Conservation (phyloP, 2,329 filamentous ascomycete species). For the Pyrenochaeta sp. region DNA sequence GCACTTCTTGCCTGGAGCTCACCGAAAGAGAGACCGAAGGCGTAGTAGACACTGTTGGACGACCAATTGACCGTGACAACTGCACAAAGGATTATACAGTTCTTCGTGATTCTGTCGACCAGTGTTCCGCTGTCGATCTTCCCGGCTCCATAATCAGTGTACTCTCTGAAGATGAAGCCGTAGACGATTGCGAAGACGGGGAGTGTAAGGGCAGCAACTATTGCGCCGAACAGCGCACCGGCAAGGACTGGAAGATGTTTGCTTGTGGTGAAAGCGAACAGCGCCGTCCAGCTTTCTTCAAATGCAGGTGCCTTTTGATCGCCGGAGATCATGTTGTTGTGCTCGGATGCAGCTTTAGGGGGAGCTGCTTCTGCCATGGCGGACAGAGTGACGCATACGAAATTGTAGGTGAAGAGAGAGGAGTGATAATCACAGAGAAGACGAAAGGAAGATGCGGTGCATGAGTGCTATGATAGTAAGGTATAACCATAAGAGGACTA, state of each 20-base stretch:
- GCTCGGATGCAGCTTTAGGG: conserved; percentile 16
- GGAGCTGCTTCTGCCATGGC: conserved; percentile 21
- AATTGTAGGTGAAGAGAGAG: conserved; percentile 6
- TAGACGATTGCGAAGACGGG: conserved; percentile 74
- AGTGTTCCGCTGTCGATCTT: conserved; percentile 59
- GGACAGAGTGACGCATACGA: neutral
- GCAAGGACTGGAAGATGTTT: conserved; percentile 64
- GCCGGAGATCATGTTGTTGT: conserved; percentile 16
- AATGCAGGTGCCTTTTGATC: conserved; percentile 31
- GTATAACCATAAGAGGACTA: conserved; percentile 27
- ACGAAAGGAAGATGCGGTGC: conserved; percentile 5
- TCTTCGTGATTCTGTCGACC: conserved; percentile 63
- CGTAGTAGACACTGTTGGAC: conserved; percentile 70
- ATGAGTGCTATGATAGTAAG: conserved; percentile 15
- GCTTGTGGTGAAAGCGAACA: conserved; percentile 77
- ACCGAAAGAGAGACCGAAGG: conserved; percentile 77
- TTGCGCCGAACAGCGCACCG: conserved; percentile 63
- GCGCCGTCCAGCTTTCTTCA: conserved; percentile 56
- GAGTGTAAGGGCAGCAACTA: conserved; percentile 67
- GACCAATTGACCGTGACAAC: conserved; percentile 73
- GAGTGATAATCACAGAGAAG: neutral
- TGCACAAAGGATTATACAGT: conserved; percentile 68
- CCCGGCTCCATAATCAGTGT: conserved; percentile 70
- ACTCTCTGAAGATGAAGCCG: conserved; percentile 76
- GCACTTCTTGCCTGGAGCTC: conserved; percentile 77